Conservation (phyloP, 768 basidiomycete genomes). For the Sporobolomyces pararoseus region DNA sequence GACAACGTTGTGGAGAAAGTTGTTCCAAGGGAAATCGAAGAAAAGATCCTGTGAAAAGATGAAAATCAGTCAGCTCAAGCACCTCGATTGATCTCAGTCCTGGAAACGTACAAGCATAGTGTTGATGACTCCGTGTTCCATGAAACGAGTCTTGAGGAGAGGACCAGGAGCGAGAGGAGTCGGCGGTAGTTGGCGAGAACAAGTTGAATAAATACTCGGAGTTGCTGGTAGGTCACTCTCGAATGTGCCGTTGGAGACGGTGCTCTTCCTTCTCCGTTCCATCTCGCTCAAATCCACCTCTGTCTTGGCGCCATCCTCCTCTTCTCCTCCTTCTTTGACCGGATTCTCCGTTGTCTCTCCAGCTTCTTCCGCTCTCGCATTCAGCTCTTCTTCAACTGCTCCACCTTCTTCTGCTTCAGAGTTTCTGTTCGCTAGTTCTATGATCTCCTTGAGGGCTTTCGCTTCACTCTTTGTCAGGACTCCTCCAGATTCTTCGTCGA, state of each 20-base stretch:
- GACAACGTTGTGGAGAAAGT: slow-evolving; percentile 92
- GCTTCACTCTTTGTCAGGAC: slow-evolving; percentile 31
- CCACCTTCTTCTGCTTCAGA: not conserved
- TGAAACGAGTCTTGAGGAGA: slow-evolving; percentile 69
- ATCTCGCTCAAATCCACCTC: slow-evolving; percentile 15
- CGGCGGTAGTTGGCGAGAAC: slow-evolving; percentile 17
- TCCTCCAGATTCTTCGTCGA: slow-evolving; percentile 34
- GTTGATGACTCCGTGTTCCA: slow-evolving; percentile 68
- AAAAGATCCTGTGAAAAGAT: slow-evolving; percentile 68
- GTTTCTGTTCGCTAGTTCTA: slow-evolving; percentile 27
- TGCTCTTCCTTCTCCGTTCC: slow-evolving; percentile 42
- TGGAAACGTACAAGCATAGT: slow-evolving; percentile 66
- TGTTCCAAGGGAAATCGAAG: slow-evolving; percentile 95
- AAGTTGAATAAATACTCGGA: slow-evolving; percentile 26
- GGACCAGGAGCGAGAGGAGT: slow-evolving; percentile 58
- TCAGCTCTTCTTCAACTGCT: slow-evolving; percentile 6
- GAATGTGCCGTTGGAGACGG: slow-evolving; percentile 9
- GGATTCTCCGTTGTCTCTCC: not conserved
- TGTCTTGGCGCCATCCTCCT: not conserved
- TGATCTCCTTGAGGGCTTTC: slow-evolving; percentile 30
- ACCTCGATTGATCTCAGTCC: no score
- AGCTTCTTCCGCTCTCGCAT: not conserved
- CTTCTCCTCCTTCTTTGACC: not conserved
- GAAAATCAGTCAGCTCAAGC: no score
- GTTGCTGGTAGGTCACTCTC: slow-evolving; percentile 22